Conservation (phyloP, 1,284 basidiomycete genomes). For the Cryptococcus hybrid region DNA sequence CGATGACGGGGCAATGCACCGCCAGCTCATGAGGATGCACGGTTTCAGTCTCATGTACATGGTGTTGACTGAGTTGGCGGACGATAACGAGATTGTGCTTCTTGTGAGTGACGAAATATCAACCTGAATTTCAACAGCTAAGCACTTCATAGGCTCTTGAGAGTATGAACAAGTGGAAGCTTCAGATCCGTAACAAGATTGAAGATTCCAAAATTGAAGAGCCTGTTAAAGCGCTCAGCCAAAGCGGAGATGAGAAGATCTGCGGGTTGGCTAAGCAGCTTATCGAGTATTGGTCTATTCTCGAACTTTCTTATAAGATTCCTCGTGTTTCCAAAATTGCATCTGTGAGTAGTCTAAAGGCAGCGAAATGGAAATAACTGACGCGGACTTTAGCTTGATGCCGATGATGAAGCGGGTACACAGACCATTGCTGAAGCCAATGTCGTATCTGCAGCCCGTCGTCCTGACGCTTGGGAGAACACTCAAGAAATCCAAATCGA, state of each 20-base stretch:
- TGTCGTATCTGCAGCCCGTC: slow-evolving; percentile 13
- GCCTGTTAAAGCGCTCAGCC: slow-evolving; percentile 57
- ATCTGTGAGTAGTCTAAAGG: slow-evolving; percentile 20
- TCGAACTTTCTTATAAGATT: slow-evolving; percentile 43
- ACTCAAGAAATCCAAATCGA: slow-evolving; percentile 25
- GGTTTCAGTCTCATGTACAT: slow-evolving; percentile 92
- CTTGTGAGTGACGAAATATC: slow-evolving; percentile 55
- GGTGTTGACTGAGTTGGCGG: slow-evolving; percentile 69
- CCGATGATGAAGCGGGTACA: slow-evolving; percentile 44
- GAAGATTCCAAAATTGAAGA: slow-evolving; percentile 78
- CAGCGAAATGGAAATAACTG: background rate
- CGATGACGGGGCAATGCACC: slow-evolving; percentile 71
- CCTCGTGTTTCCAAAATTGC: slow-evolving; percentile 40
- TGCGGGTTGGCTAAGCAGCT: slow-evolving; percentile 28
- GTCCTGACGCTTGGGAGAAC: slow-evolving; percentile 39
- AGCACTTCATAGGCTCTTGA: slow-evolving; percentile 61
- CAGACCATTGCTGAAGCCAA: slow-evolving; percentile 43
- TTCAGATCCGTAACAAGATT: slow-evolving; percentile 88
- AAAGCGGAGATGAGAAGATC: slow-evolving; percentile 26
- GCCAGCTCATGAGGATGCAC: slow-evolving; percentile 87
- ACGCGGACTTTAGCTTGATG: slow-evolving; percentile 33
- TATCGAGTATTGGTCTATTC: slow-evolving; percentile 40
- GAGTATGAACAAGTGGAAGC: slow-evolving; percentile 73
- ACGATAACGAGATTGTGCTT: slow-evolving; percentile 69
- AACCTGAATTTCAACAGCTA: slow-evolving; percentile 2